These are phyloP conservation scores for Carex littledalei DNA, from an alignment of 176 grass and related monocot genomes.

Conservation along the genomic window DNA sequence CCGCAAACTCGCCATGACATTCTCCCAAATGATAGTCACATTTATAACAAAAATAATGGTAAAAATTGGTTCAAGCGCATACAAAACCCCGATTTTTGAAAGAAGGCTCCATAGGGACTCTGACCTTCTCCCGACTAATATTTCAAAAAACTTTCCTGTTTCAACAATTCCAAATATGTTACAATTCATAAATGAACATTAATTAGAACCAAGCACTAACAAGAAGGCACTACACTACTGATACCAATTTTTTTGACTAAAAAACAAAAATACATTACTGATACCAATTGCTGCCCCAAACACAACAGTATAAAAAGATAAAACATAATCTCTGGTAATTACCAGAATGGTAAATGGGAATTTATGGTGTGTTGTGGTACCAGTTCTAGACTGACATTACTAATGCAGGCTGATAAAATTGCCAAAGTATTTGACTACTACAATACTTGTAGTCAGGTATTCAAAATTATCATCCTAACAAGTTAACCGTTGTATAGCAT, in stretches of 20 bases:
- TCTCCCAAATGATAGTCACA: slow-evolving; percentile 88
- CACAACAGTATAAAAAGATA: background rate
- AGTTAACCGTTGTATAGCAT: background rate
- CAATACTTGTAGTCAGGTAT: background rate
- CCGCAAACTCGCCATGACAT: slow-evolving; percentile 69
- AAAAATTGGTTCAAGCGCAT: slow-evolving; percentile 77
- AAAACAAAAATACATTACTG: too few species aligned
- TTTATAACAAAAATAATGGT: slow-evolving; percentile 77
- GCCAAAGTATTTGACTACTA: background rate
- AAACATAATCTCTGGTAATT: background rate
- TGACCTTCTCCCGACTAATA: slow-evolving; percentile 59
- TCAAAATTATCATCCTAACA: background rate
- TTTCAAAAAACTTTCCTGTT: slow-evolving; percentile 91
- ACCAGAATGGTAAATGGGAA: background rate
- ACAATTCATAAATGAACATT: background rate
- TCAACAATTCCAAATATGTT: slow-evolving; percentile 2
- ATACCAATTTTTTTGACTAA: too few species aligned
- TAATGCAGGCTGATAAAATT: background rate
- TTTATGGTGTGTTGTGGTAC: background rate
- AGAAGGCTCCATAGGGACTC: slow-evolving; percentile 59
- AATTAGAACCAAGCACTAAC: background rate
- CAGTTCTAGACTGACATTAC: background rate
- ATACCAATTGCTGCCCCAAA: background rate
- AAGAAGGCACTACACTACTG: background rate
- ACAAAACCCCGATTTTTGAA: slow-evolving; percentile 67